Evolutionary conservation across 306 rosid genomes (phyloP), one percentile per base, ranked within the genome.

Genomic region (Citrullus amarus): DNA sequence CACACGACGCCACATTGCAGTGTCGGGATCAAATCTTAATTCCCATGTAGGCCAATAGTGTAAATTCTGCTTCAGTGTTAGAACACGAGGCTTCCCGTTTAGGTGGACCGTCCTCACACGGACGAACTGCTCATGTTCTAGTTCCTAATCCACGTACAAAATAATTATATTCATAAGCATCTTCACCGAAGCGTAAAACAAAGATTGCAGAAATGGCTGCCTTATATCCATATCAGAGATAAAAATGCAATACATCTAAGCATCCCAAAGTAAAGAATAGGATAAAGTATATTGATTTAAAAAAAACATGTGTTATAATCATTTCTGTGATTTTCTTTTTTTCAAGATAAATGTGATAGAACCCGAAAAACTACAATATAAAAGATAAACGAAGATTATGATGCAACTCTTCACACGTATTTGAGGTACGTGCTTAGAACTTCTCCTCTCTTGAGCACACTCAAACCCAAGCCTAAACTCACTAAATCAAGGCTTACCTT

Each of bases 11-110:
- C 98, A 95, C 61, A 86, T 81, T 55, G 95, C 93, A 1, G 90
- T 80, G 50, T 92, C 88, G 8, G 90, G 95, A 82, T 92, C 84
- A 72, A 92, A 95, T 78, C 94, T 86, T 84, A 92, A 81, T 62
- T 95, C 97, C 97, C 97, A 94, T 2, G 96, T 91, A 34, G 93
- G 93, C 97, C 98, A 92, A 82, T 95, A 92, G 75, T 92, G 98
- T 90, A 95, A 86, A 82, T 95, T 97, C 81, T 95, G 97, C 89
- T 92, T 95, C 86, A 95, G 78, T 18, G 96, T 91, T 68, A 95
- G 86, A 53, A 95, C 97, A 54, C 93, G 87, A 13, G 97, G 96
- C 86, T 92, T 90, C 75, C 97, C 98, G 55, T 92, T 94, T 17
- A 95, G 88, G 84, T 92, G 90, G 81, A 95, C 86, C 20, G 96